Percentiles rank a stretch among this genome's conserved stretches.
These are phyloP conservation scores for Phytopythium oedochilum DNA, from an alignment of 352 stramenopile genomes.

Conservation along the genomic window DNA sequence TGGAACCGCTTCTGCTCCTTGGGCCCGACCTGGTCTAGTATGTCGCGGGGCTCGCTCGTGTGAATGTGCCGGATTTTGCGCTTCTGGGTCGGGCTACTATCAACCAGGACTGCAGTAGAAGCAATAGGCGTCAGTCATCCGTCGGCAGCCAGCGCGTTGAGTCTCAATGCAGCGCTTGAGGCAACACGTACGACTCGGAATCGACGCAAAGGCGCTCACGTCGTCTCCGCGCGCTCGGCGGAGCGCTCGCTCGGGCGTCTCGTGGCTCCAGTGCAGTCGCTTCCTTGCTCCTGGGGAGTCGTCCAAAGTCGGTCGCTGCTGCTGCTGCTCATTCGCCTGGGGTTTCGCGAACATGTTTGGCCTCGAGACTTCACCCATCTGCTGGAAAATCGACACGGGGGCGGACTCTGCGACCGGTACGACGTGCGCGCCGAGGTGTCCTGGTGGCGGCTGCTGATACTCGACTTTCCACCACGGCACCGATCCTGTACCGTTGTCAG, in stretches of 20 bases:
- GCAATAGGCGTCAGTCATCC: background rate
- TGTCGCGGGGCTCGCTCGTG: constrained; percentile 24
- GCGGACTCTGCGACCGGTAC: constrained; percentile 21
- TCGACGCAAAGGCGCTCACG: constrained; percentile 6
- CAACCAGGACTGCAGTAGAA: constrained; percentile 17
- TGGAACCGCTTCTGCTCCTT: constrained; percentile 67
- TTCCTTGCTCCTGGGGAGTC: constrained; percentile 3
- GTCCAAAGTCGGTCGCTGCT: background rate
- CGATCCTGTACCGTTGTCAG: constrained; percentile 6
- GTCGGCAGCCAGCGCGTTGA: background rate
- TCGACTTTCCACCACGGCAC: constrained; percentile 57
- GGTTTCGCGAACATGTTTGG: background rate
- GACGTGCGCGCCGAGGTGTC: constrained; percentile 43
- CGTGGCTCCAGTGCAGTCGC: constrained; percentile 9
- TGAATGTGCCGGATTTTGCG: constrained; percentile 56
- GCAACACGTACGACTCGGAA: constrained; percentile 21
- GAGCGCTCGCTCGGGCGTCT: constrained; percentile 41
- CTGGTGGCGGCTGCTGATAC: constrained; percentile 47
- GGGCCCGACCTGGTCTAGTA: constrained; percentile 17
- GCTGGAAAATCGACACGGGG: background rate
- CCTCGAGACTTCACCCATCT: background rate
- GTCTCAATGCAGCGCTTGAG: background rate
- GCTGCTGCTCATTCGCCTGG: background rate
- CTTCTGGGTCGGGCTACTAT: constrained; percentile 68
- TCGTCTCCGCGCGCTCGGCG: constrained; percentile 20